These are phyloP conservation scores for Alternaria burnsii DNA, from an alignment of 2,329 filamentous ascomycete genomes.

Conservation along the genomic window DNA sequence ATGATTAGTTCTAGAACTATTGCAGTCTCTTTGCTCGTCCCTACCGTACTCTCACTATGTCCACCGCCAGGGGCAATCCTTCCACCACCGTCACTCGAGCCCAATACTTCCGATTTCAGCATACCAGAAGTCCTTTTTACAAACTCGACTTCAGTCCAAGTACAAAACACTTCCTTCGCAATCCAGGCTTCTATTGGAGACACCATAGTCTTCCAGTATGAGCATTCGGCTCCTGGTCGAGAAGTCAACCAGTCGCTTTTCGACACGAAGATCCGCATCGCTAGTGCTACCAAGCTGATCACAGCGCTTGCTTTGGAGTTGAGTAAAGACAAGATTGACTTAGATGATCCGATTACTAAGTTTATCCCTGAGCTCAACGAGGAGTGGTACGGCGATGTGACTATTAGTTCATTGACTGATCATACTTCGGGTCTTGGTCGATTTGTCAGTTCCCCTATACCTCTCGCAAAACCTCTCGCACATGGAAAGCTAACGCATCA, in stretches of 20 bases:
- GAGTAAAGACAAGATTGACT: constrained; percentile 27
- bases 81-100: constrained; percentile 25
- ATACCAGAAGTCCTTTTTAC: constrained; percentile 14
- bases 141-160: constrained; percentile 7
- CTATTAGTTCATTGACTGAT: constrained; percentile 28
- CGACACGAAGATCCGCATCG: constrained; percentile 33
- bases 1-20: neutral
- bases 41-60: constrained; percentile 20
- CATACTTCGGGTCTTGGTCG: constrained; percentile 37
- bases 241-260: constrained; percentile 20
- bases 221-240: constrained; percentile 22
- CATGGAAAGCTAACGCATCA: neutral
- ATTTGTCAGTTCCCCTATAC: constrained; percentile 17
- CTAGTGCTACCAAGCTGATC: constrained; percentile 38
- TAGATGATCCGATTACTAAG: constrained; percentile 35
- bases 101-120: constrained; percentile 7
- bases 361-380: constrained; percentile 31
- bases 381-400: constrained; percentile 30
- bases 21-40: neutral
- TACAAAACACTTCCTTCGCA: constrained; percentile 30
- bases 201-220: constrained; percentile 26
- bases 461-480: neutral
- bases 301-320: constrained; percentile 36
- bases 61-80: constrained; percentile 34
- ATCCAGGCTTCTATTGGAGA: constrained; percentile 34